A percentile compares a stretch with the other conserved stretches of the same genome.
These are phyloP conservation scores for Arabidopsis suecica DNA, from an alignment of 345 rosid genomes.

Conservation along the genomic window DNA sequence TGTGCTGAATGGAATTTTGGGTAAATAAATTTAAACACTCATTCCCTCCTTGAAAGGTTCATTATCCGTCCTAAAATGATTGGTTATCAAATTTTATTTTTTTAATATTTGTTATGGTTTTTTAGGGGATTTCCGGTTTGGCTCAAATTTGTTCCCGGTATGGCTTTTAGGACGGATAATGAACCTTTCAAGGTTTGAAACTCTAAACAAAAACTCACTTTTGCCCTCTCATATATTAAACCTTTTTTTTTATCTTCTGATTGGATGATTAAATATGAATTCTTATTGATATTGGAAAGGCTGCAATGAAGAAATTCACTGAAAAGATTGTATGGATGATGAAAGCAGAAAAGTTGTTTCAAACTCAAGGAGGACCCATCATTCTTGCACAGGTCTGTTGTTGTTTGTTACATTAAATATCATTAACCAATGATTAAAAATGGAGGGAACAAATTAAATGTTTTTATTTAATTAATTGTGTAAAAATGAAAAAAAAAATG, in stretches of 20 bases:
- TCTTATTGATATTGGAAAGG: slow-evolving; percentile 45
- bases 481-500: background rate
- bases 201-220: background rate
- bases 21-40: slow-evolving; percentile 44
- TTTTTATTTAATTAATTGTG: background rate
- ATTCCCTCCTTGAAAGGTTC: background rate
- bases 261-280: background rate
- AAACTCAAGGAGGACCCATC: slow-evolving; percentile 97
- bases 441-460: background rate
- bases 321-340: slow-evolving; percentile 93
- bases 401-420: slow-evolving; percentile 25
- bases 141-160: slow-evolving; percentile 85
- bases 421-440: slow-evolving; percentile 22
- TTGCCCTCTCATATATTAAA: background rate
- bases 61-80: background rate
- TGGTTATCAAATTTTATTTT: background rate
- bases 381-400: slow-evolving; percentile 81
- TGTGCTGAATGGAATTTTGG: slow-evolving; percentile 99
- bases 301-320: slow-evolving; percentile 87
- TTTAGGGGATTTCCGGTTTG: slow-evolving; percentile 92
- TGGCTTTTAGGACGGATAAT: slow-evolving; percentile 77
- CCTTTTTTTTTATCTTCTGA: background rate
- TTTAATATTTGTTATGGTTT: background rate
- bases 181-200: slow-evolving; percentile 79
- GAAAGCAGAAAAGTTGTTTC: slow-evolving; percentile 88